Percentiles rank a stretch among this genome's conserved stretches.
Conservation (phyloP, 352 stramenopile species). For the Plasmopara halstedii region DNA sequence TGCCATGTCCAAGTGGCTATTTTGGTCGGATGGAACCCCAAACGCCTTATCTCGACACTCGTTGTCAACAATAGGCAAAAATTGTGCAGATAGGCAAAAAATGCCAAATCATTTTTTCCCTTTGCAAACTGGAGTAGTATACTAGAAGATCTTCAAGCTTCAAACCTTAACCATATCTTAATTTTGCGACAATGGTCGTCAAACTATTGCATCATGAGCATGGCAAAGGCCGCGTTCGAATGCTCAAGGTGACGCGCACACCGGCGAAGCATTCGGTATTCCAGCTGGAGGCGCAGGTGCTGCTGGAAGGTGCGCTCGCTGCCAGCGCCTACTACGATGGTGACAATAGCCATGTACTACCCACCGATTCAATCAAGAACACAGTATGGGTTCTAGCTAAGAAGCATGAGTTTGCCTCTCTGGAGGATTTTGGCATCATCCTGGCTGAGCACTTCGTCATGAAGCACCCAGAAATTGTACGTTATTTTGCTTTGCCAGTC, state of each 20-base stretch:
- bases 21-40: too few species aligned
- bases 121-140: too few species aligned
- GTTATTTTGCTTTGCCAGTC: too few species aligned
- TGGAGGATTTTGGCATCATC: constrained; percentile 84
- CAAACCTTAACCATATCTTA: too few species aligned
- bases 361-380: constrained; percentile 89
- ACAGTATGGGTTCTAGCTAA: constrained; percentile 85
- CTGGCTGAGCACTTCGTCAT: constrained; percentile 83
- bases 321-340: constrained; percentile 74
- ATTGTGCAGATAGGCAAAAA: too few species aligned
- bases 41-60: too few species aligned
- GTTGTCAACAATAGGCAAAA: too few species aligned
- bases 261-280: constrained; percentile 68
- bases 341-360: constrained; percentile 80
- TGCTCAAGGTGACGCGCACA: constrained; percentile 81
- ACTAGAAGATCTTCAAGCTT: too few species aligned
- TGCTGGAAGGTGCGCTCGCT: constrained; percentile 71
- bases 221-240: constrained; percentile 80
- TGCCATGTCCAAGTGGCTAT: too few species aligned
- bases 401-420: constrained; percentile 79
- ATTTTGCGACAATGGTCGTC: constrained; percentile 68
- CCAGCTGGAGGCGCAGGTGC: constrained; percentile 77
- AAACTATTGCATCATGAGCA: constrained; percentile 69
- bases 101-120: too few species aligned
- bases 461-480: constrained; percentile 69